A percentile compares a stretch with the other conserved stretches of the same genome.
Evolutionary conservation across 768 basidiomycete species (phyloP).

Genomic region (Lentinus brumalis): DNA sequence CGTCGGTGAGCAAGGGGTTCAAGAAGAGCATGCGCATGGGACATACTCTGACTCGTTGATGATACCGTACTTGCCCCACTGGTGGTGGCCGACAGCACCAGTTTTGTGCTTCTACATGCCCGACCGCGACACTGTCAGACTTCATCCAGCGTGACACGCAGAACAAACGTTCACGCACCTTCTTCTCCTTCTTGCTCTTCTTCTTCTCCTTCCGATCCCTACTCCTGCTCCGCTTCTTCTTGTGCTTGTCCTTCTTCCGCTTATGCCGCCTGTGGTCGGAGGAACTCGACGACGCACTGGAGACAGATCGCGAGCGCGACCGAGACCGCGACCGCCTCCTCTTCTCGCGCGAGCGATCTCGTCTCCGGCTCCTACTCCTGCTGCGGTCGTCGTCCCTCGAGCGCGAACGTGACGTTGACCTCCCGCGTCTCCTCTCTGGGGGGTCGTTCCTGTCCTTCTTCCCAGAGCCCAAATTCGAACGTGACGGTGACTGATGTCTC

Average conservation of each 20-base stretch:
- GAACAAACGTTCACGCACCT: conserved; percentile 39
- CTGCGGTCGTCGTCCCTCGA: conserved; percentile 13
- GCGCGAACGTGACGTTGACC: conserved; percentile 7
- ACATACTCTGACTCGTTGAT: conserved; percentile 85
- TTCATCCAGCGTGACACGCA: not conserved
- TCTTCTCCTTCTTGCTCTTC: conserved; percentile 72
- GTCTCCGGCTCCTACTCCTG: not conserved
- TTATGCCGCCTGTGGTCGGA: conserved; percentile 34
- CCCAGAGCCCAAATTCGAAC: not conserved
- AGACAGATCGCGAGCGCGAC: conserved; percentile 41
- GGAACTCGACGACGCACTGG: conserved; percentile 34
- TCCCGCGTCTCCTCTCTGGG: not conserved
- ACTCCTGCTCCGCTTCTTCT: conserved; percentile 42
- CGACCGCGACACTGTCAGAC: not conserved
- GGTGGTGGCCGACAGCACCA: conserved; percentile 52
- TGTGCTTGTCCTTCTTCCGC: conserved; percentile 46
- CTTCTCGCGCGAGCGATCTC: conserved; percentile 25
- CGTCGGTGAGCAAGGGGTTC: not conserved
- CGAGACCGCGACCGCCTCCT: conserved; percentile 35
- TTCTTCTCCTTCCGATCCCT: conserved; percentile 52
- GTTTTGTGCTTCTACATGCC: conserved; percentile 56
- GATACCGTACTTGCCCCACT: conserved; percentile 92
- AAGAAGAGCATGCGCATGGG: not conserved
- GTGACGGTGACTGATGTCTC: not conserved
- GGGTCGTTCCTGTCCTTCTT: not conserved